Evolutionary conservation across 2,329 filamentous ascomycete species (phyloP).

Genomic region (Fusarium compactum): DNA sequence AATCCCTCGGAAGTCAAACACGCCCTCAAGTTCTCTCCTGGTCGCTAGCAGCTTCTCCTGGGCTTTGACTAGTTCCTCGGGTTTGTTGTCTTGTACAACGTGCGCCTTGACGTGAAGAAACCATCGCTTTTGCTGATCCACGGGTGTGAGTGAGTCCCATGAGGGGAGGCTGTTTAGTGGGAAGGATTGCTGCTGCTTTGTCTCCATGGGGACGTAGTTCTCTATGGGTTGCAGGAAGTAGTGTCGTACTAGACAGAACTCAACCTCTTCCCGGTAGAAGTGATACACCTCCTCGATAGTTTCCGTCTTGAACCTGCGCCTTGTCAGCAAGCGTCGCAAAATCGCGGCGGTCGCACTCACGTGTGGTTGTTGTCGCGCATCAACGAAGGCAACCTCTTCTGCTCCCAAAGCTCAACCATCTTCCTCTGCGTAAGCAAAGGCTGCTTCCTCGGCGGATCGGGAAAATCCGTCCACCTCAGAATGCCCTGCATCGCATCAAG

Average conservation of each 20-base stretch:
- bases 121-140: conserved; percentile 66
- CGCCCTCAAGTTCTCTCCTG: conserved; percentile 61
- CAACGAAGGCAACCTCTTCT: conserved; percentile 61
- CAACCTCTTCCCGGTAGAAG: conserved; percentile 66
- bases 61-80: conserved; percentile 67
- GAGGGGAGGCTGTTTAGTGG: conserved; percentile 56
- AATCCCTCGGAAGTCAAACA: conserved; percentile 64
- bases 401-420: conserved; percentile 67
- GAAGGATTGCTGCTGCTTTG: conserved; percentile 18
- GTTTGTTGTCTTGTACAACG: conserved; percentile 68
- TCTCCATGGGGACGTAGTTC: conserved; percentile 52
- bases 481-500: conserved; percentile 61
- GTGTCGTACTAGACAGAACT: conserved; percentile 65
- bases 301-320: conserved; percentile 63
- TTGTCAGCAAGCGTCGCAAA: background rate
- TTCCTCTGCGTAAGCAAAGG: conserved; percentile 64
- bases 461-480: conserved; percentile 70
- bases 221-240: conserved; percentile 56
- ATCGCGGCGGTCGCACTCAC: conserved; percentile 51
- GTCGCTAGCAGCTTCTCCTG: conserved; percentile 63
- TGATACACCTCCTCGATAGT: conserved; percentile 65
- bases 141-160: conserved; percentile 60
- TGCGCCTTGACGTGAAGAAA: conserved; percentile 66
- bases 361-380: conserved; percentile 65
- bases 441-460: conserved; percentile 65